Percentiles rank a stretch among this genome's conserved stretches.
Conservation (phyloP, 1,284 basidiomycete species). For the Heterobasidion irregulare region DNA sequence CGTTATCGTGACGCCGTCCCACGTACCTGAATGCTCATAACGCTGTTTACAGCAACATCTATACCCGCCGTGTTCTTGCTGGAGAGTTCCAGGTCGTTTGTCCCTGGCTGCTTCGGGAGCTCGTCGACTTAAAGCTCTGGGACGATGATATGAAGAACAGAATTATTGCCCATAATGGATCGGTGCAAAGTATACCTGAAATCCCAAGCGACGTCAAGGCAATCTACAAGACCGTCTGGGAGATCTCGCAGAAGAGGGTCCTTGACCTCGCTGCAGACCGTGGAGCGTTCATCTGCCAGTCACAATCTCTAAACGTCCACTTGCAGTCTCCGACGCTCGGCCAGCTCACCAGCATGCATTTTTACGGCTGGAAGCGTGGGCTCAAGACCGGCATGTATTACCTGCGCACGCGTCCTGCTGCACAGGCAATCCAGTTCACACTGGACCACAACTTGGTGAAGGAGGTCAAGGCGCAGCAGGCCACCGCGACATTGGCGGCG, state of each 20-base stretch:
- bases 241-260: constrained; percentile 98
- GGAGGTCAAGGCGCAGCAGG: constrained; percentile 51
- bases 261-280: constrained; percentile 98
- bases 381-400: constrained; percentile 99
- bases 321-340: constrained; percentile 87
- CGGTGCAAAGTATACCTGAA: constrained; percentile 82
- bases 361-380: constrained; percentile 99
- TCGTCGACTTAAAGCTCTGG: constrained; percentile 95
- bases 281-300: constrained; percentile 97
- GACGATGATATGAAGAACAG: constrained; percentile 99
- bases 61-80: constrained; percentile 97
- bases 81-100: constrained; percentile 99
- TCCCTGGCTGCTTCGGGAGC: constrained; percentile 95
- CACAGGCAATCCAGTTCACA: constrained; percentile 97
- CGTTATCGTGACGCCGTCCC: constrained; percentile 11
- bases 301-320: constrained; percentile 88
- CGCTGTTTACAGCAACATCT: constrained; percentile 73
- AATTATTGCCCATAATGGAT: constrained; percentile 97
- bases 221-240: constrained; percentile 99
- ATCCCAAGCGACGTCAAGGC: constrained; percentile 91
- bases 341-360: constrained; percentile 98
- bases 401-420: constrained; percentile 89
- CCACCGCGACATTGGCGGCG: constrained; percentile 17
- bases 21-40: constrained; percentile 8
- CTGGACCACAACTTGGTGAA: constrained; percentile 81